Evolutionary conservation across 495 filamentous ascomycete genomes (phyloP).

Genomic region (Penicillium robsamsonii): DNA sequence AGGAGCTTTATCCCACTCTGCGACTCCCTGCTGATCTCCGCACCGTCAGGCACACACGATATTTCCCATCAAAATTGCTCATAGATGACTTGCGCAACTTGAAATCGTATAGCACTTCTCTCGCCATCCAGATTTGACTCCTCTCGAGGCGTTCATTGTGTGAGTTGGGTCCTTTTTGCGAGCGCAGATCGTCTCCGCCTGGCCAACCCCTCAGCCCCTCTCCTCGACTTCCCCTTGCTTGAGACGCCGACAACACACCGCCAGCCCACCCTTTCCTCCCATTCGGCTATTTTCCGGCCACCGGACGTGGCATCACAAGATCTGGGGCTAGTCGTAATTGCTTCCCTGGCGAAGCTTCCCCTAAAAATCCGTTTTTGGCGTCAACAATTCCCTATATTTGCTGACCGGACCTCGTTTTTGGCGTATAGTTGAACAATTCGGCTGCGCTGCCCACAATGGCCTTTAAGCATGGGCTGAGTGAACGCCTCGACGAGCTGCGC

Average conservation of each 20-base stretch:
- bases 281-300: conserved; percentile 10
- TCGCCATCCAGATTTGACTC: conserved; percentile 20
- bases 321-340: conserved; percentile 14
- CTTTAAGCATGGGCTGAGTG: conserved; percentile 62
- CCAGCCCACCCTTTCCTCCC: conserved; percentile 27
- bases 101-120: conserved; percentile 10
- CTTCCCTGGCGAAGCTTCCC: conserved; percentile 6
- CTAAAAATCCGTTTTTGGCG: conserved; percentile 9
- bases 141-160: conserved; percentile 48
- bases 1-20: conserved; percentile 28
- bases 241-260: conserved; percentile 29
- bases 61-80: conserved; percentile 10
- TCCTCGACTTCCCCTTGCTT: conserved; percentile 40
- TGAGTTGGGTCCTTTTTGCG: conserved; percentile 33
- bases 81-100: conserved; percentile 18
- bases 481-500: conserved; percentile 72
- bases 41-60: conserved; percentile 28
- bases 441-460: conserved; percentile 52
- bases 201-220: conserved; percentile 45
- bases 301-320: conserved; percentile 1
- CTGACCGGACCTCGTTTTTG: conserved; percentile 26
- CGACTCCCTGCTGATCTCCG: conserved; percentile 34
- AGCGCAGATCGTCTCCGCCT: conserved; percentile 36
- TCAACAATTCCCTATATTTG: conserved; percentile 16
- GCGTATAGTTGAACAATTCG: conserved; percentile 34